Evolutionary conservation across 352 stramenopile species (phyloP), one percentile per base, ranked within the genome.

Genomic region (Pythium folliculosum): DNA sequence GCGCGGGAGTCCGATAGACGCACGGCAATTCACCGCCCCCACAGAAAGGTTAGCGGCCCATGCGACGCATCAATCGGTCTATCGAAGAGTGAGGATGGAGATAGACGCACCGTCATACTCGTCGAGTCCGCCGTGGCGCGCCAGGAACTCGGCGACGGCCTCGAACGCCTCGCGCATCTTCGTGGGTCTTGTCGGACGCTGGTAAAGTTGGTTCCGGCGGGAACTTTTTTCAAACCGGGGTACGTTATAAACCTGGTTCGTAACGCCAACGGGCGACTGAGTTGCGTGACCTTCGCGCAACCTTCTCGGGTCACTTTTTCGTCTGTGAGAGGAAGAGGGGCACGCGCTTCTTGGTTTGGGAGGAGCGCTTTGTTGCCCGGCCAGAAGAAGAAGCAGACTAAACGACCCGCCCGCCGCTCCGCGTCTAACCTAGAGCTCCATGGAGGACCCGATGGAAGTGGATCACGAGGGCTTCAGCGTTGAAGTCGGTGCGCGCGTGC

Each of bases 401-500:
- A 38, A 35, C 13, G 37, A 47, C 22, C 25, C 22, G 16, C 21
- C 17, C 22, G 44, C 30, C 9, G 14, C 56, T 22, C 22, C 35
- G 35, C 35, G 35, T 40, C 35, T 40, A 40, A 40, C 4, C 9
- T 61, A 25, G 14, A 55, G 12, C 9, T 32, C 27, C 35, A 76
- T 76, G 69, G 60, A 50, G 21, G 69, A 76, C 17, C 59, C 63
- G 17, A 76, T 77, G 67, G 73, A 75, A 25, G 63, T 76, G 25
- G 70, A 84, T 7, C 56, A 67, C 14, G 69, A 76, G 38, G 55
- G 57, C 19, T 77, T 84, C 60, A 71, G 37, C 44, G 65, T 82
- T 45, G 69, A 76, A 45, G 32, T 71, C 23, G 77, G 77, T 38
- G 70, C 63, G 30, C 82, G 77, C 55, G 87, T 95, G 70, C 72